Percentiles rank a stretch among this genome's conserved stretches.
Evolutionary conservation across 2,329 filamentous ascomycete genomes (phyloP).

Genomic region (Sarocladium oryzae): DNA sequence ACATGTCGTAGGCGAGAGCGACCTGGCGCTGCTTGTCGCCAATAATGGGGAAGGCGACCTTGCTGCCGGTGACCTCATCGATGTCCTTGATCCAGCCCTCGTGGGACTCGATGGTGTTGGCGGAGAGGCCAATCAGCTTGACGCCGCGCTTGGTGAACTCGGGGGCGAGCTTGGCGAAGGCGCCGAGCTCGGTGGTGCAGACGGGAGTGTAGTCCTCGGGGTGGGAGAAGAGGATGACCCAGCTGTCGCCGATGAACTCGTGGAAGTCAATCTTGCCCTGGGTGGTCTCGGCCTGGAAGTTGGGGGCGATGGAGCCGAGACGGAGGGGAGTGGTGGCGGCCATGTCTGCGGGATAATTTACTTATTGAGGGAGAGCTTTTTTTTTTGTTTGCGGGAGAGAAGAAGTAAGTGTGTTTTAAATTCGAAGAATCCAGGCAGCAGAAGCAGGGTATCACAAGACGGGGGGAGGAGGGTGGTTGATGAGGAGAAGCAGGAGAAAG

Average conservation of each 20-base stretch:
- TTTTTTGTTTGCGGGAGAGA: not conserved
- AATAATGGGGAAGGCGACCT: slow-evolving; percentile 72
- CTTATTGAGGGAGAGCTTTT: not conserved
- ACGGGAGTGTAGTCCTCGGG: slow-evolving; percentile 90
- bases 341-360: slow-evolving; percentile 19
- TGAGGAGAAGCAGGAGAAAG: slow-evolving; percentile 3
- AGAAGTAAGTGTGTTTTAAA: not conserved
- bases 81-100: slow-evolving; percentile 88
- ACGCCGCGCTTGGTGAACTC: slow-evolving; percentile 83
- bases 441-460: slow-evolving; percentile 11
- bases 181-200: slow-evolving; percentile 91
- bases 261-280: slow-evolving; percentile 75
- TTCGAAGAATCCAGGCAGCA: not conserved
- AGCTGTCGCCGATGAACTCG: slow-evolving; percentile 71
- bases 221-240: slow-evolving; percentile 80
- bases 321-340: slow-evolving; percentile 41
- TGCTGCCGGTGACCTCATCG: slow-evolving; percentile 66
- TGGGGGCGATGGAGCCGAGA: slow-evolving; percentile 63
- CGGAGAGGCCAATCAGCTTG: slow-evolving; percentile 85
- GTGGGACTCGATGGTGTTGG: slow-evolving; percentile 80
- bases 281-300: slow-evolving; percentile 79
- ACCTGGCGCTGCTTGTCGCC: slow-evolving; percentile 73
- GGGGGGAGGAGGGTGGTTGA: not conserved
- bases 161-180: slow-evolving; percentile 81
- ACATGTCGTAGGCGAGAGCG: slow-evolving; percentile 74